Evolutionary conservation across 2,329 filamentous ascomycete species (phyloP), one percentile per base, ranked within the genome.

Genomic region (Beauveria scarabaeidicola): DNA sequence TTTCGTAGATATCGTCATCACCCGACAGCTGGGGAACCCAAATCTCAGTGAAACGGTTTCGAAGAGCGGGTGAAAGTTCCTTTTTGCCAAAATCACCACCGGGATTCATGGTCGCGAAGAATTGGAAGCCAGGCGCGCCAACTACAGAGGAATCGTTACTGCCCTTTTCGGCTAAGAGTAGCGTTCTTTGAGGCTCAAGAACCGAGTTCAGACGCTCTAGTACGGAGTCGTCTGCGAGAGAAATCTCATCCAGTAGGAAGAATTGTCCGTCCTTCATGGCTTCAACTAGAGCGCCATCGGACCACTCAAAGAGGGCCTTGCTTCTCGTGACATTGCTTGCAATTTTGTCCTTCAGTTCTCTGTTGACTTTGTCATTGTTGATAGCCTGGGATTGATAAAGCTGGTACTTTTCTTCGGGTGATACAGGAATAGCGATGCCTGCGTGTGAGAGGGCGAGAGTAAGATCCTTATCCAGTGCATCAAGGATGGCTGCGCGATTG

Each of bases 41-140:
- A 9, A 99, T 97, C 73, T 99, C 94, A 0, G 94, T 99, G 71
- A 99, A 96, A 62, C 94, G 89, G 70, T 99, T 99, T 50, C 94
- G 84, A 61, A 99, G 77, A 15, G 94, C 95, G 3, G 94, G 94
- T 1, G 94, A 99, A 13, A 99, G 81, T 72, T 99, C 94, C 66
- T 93, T 91, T 76, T 99, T 99, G 64, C 94, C 94, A 71, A 97
- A 99, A 69, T 99, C 94, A 50, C 95, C 94, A 54, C 95, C 95
- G 9, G 94, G 94, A 66, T 99, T 99, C 94, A 99, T 99, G 0
- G 94, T 99, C 3, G 94, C 93, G 61, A 99, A 84, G 73, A 99
- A 97, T 68, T 99, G 92, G 73, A 97, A 99, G 0, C 88, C 90
- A 44, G 88, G 79, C 11, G 80, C 74, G 6, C 89, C 94, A 43